Conservation (phyloP, 495 filamentous ascomycete species). For the Penicillium samsonianum region DNA sequence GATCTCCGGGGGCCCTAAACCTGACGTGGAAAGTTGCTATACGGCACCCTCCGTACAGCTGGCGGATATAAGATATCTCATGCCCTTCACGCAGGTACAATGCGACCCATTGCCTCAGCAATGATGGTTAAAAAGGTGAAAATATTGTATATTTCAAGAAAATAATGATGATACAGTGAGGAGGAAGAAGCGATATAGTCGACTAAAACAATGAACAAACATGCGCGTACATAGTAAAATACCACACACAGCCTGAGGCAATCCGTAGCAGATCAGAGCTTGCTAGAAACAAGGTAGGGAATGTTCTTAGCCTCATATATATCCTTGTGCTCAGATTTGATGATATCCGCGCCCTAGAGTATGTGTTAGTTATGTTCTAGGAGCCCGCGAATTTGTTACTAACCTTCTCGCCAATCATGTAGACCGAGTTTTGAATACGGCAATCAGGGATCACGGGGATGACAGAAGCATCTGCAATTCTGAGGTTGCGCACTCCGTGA, state of each 20-base stretch:
- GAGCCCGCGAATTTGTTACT: background rate
- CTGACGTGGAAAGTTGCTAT: no score
- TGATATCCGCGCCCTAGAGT: constrained; percentile 34
- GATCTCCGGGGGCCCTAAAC: no score
- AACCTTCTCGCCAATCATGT: constrained; percentile 61
- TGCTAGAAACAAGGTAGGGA: constrained; percentile 18
- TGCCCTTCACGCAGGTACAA: no score
- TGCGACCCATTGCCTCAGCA: no score
- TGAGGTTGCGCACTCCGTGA: constrained; percentile 53
- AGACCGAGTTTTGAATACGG: constrained; percentile 52
- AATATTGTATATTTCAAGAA: background rate
- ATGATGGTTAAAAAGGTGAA: background rate
- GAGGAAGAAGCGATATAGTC: background rate
- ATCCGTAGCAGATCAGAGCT: constrained; percentile 8
- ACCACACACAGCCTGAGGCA: background rate
- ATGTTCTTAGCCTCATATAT: constrained; percentile 30
- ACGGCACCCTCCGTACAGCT: no score
- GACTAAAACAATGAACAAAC: no score
- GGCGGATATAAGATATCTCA: no score
- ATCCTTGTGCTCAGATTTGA: constrained; percentile 35
- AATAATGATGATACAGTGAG: background rate
- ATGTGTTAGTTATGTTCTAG: constrained; percentile 2
- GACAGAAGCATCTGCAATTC: constrained; percentile 48
- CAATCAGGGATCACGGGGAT: constrained; percentile 44
- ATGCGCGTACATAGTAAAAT: background rate